Evolutionary conservation across 805 yeast genomes (phyloP).

Genomic region (Jamesozyma spencerorum): DNA sequence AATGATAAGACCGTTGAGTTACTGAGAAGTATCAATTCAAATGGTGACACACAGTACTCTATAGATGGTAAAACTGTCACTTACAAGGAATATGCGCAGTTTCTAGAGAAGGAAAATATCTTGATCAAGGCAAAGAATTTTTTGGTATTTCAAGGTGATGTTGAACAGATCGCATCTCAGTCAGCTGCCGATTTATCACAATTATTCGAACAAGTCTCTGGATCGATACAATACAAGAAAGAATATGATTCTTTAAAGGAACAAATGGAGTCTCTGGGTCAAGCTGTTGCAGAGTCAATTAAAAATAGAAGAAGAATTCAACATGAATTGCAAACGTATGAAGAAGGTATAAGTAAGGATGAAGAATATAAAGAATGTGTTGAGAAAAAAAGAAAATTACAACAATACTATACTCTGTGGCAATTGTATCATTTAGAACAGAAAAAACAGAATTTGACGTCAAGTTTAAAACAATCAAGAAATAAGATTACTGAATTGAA

Average conservation of each 20-base stretch:
- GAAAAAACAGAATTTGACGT: constrained; percentile 19
- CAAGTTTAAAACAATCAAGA: constrained; percentile 22
- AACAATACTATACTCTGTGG: constrained; percentile 48
- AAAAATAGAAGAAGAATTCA: constrained; percentile 60
- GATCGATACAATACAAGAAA: constrained; percentile 55
- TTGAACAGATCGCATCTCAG: constrained; percentile 85
- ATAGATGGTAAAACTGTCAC: constrained; percentile 54
- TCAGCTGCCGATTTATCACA: constrained; percentile 65
- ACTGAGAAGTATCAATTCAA: constrained; percentile 48
- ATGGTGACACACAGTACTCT: constrained; percentile 59
- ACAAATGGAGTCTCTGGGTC: constrained; percentile 57
- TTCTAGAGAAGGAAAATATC: constrained; percentile 69
- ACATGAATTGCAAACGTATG: constrained; percentile 68
- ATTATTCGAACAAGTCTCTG: constrained; percentile 74
- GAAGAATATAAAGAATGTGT: constrained; percentile 52
- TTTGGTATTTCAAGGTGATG: constrained; percentile 93
- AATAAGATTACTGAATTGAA: constrained; percentile 27
- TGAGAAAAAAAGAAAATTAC: constrained; percentile 38
- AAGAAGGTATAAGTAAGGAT: constrained; percentile 65
- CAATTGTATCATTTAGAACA: constrained; percentile 53
- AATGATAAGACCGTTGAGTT: constrained; percentile 48
- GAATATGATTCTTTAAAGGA: constrained; percentile 61
- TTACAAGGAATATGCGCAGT: constrained; percentile 53
- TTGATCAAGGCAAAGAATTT: constrained; percentile 84
- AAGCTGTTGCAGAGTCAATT: constrained; percentile 52